A percentile compares a stretch with the other conserved stretches of the same genome.
phyloP scores from a whole-genome alignment of 768 basidiomycete species.

The Termitomyces sp. region DNA sequence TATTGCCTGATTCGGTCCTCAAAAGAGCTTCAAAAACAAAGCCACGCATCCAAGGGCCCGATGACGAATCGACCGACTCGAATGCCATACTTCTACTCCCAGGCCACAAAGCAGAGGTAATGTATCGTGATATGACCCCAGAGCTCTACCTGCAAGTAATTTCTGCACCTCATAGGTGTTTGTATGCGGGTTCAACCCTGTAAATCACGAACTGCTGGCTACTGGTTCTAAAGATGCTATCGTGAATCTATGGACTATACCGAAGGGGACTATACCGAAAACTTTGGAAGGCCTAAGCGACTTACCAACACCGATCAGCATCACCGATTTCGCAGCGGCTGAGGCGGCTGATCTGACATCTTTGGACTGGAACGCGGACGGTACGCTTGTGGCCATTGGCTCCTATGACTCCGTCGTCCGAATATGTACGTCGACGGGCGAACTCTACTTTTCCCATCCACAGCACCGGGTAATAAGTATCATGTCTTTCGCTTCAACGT shows the following conservation, averaged over 20 bases:
- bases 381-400: slow-evolving; percentile 68
- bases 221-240: slow-evolving; percentile 78
- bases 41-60: slow-evolving; percentile 32
- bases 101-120: slow-evolving; percentile 64
- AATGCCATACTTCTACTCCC: slow-evolving; percentile 39
- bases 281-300: slow-evolving; percentile 22
- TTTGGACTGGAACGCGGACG: slow-evolving; percentile 72
- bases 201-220: slow-evolving; percentile 50
- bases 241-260: slow-evolving; percentile 68
- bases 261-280: slow-evolving; percentile 47
- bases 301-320: slow-evolving; percentile 27
- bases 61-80: slow-evolving; percentile 35
- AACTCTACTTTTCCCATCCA: slow-evolving; percentile 52
- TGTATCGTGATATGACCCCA: not conserved
- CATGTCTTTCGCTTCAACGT: not conserved
- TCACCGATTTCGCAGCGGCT: slow-evolving; percentile 44
- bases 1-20: not conserved
- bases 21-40: slow-evolving; percentile 28
- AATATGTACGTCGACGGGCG: slow-evolving; percentile 56
- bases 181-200: slow-evolving; percentile 76
- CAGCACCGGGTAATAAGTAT: slow-evolving; percentile 62
- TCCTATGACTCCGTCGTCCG: slow-evolving; percentile 73
- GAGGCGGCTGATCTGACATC: slow-evolving; percentile 64
- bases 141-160: not conserved
- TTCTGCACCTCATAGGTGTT: slow-evolving; percentile 52